Base-by-base conservation (phyloP, 306 rosid genomes). In the Corylus heterophylla region DNA sequence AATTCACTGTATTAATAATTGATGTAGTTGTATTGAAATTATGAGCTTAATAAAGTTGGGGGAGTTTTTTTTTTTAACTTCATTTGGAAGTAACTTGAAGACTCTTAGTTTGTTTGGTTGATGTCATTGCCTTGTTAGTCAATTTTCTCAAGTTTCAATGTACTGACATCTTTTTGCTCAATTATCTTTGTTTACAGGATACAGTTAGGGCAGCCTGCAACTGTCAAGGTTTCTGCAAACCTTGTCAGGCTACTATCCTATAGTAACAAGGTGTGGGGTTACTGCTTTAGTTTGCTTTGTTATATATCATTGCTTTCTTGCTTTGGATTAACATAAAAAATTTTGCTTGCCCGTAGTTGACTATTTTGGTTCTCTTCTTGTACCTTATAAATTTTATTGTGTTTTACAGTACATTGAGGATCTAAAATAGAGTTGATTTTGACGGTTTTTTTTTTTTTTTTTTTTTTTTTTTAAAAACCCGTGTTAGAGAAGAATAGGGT, bases 131-230 rank as follows among this genome's bases (percentile, higher is more conserved):
- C 9, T 47, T 16, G 4, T 72, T 50, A 16, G 35, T 61, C 17
- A 20, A 14, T 18, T 69, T 71, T 84, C 54, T 49, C 58, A 68
- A 25, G 20, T 42, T 54, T 63, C 39, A 67, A 69, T n/a, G 51
- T 54, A 77, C 22, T 79, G 50, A 61, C 54, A 2, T 25, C 55
- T 64, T 77, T 4, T 74, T 73, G 12, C 49, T 14, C 52, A 50
- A 71, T 77, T 81, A 76, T 80, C 22, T 47, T 18, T 75, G 12
- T 86, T 79, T 58, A 16, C 88, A 95, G 99, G 71, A 91, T 96
- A 79, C 99, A 96, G 89, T 93, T 89, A 45, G 98, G 98, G 74
- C 98, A 90, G 81, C 98, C 98, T 79, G 94, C 99, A 13, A 96
- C 99, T 6, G 99, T 96, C 44, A 93, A 96, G 75, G 94, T 91